phyloP scores from a whole-genome alignment of 1,139 yeast species.

The Geotrichum siamense region DNA sequence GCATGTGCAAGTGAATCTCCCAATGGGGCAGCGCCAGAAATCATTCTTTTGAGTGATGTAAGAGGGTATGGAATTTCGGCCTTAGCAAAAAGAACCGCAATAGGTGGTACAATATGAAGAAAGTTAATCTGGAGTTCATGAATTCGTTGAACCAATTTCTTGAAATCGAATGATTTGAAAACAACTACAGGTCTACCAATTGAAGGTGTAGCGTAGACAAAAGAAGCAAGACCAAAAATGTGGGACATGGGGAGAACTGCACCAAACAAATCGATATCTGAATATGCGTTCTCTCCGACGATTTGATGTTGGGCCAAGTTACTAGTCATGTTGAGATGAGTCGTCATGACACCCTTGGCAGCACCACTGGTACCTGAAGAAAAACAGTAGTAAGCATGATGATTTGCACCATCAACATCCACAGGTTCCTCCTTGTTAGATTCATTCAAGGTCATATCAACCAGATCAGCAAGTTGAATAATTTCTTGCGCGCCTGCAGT shows the following conservation, averaged over 20 bases:
- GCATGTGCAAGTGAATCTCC: conserved; percentile 27
- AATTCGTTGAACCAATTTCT: conserved; percentile 27
- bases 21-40: conserved; percentile 38
- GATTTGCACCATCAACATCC: conserved; percentile 20
- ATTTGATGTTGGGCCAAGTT: conserved; percentile 26
- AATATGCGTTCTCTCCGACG: conserved; percentile 14
- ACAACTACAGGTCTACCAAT: conserved; percentile 28
- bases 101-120: conserved; percentile 36
- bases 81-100: conserved; percentile 36
- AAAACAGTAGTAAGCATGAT: conserved; percentile 41
- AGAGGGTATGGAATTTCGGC: conserved; percentile 31
- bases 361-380: conserved; percentile 73
- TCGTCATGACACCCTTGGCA: conserved; percentile 65
- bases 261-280: conserved; percentile 19
- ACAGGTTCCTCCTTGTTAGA: conserved; percentile 11
- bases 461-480: conserved; percentile 14
- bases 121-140: conserved; percentile 28
- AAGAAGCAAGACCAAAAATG: conserved; percentile 33
- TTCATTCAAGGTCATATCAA: conserved; percentile 20
- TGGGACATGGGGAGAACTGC: conserved; percentile 37
- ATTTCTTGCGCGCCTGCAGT: conserved; percentile 26
- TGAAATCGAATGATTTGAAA: conserved; percentile 33
- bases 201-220: conserved; percentile 25
- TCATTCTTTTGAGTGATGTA: conserved; percentile 25
- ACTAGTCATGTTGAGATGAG: conserved; percentile 41